A percentile compares a stretch with the other conserved stretches of the same genome.
phyloP scores from a whole-genome alignment of 2,329 filamentous ascomycete genomes.

The Sphaerulina vaccinii region DNA sequence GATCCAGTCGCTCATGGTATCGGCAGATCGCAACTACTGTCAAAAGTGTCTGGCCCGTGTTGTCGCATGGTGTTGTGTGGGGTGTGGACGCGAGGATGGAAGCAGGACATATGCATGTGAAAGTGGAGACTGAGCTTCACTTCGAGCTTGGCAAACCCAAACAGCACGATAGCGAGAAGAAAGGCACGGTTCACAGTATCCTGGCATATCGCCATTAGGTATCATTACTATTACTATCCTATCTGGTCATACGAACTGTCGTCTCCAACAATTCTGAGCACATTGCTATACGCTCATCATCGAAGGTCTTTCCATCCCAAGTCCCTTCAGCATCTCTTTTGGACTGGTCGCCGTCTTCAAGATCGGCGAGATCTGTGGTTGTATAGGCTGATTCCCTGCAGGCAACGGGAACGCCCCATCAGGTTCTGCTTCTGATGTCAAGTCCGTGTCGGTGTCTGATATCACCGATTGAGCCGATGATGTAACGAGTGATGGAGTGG shows the following conservation, averaged over 20 bases:
- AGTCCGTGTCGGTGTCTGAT: conserved; percentile 22
- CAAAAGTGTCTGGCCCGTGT: not conserved
- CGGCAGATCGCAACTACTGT: not conserved
- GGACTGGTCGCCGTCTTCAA: conserved; percentile 9
- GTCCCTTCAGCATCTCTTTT: conserved; percentile 1
- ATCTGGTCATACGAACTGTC: not conserved
- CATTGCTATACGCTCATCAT: conserved; percentile 17
- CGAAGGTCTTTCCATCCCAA: conserved; percentile 2
- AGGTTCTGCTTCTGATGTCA: conserved; percentile 1
- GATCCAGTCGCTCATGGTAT: conserved; percentile 67
- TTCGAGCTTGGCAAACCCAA: not conserved
- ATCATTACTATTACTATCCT: conserved; percentile 2
- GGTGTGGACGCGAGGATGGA: not conserved
- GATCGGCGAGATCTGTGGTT: conserved; percentile 6
- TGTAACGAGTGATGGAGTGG: conserved; percentile 22
- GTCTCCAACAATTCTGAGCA: not conserved
- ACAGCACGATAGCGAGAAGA: too few species aligned
- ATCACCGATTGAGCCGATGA: conserved; percentile 22
- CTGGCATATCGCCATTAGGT: not conserved
- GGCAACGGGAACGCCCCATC: not conserved
- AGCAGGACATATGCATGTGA: not conserved
- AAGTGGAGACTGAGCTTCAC: not conserved
- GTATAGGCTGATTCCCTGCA: not conserved
- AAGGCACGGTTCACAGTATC: not conserved
- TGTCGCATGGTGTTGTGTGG: not conserved